Conservation (phyloP, 306 rosid genomes). For the Betula pendula region DNA sequence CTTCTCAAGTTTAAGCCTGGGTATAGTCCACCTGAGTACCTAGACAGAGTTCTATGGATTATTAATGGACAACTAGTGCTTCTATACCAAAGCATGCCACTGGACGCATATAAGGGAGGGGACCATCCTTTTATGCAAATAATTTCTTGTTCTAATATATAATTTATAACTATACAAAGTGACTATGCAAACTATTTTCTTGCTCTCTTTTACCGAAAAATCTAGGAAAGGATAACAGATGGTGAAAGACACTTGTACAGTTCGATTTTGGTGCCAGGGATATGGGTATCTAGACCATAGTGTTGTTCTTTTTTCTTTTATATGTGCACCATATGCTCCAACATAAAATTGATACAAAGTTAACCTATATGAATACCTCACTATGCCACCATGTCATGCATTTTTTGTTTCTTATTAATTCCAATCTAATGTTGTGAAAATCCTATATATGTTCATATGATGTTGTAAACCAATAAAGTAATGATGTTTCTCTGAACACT, state of each 20-base stretch:
- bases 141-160: neutral
- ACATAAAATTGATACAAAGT: neutral
- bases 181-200: neutral
- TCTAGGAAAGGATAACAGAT: neutral
- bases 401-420: neutral
- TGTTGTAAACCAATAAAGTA: neutral
- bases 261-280: neutral
- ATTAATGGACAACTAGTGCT: neutral
- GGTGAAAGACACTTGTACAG: neutral
- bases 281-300: neutral
- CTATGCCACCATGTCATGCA: neutral
- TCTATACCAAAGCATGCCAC: neutral
- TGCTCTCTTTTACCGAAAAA: neutral
- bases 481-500: constrained; percentile 1
- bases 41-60: neutral
- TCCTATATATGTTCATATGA: constrained; percentile 8
- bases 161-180: neutral
- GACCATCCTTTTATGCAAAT: neutral
- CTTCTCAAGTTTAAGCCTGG: neutral
- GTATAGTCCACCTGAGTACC: neutral
- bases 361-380: neutral
- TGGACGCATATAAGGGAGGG: neutral
- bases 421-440: neutral
- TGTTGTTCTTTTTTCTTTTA: neutral
- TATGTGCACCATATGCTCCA: neutral